Conservation (phyloP, 768 basidiomycete genomes). For the Lactarius vividus region DNA sequence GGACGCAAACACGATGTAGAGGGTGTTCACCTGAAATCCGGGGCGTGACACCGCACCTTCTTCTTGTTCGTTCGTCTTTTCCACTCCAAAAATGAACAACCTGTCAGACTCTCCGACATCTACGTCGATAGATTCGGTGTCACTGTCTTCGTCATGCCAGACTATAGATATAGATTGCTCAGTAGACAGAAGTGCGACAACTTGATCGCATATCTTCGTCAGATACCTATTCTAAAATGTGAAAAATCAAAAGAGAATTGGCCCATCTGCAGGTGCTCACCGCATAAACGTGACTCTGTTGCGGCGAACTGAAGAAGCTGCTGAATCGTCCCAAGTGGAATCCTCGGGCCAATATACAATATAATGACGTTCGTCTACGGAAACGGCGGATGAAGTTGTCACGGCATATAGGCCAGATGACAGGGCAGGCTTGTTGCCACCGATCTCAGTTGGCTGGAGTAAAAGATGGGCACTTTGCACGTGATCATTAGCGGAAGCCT, state of each 20-base stretch:
- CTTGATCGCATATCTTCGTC: slow-evolving; percentile 56
- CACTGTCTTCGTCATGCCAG: slow-evolving; percentile 39
- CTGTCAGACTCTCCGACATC: slow-evolving; percentile 45
- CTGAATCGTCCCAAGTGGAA: slow-evolving; percentile 57
- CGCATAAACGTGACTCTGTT: slow-evolving; percentile 64
- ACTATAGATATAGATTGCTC: slow-evolving; percentile 46
- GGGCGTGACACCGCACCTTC: slow-evolving; percentile 44
- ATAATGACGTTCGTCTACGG: slow-evolving; percentile 36
- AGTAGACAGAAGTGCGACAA: slow-evolving; percentile 48
- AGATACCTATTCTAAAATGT: slow-evolving; percentile 45
- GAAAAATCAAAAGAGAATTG: background rate
- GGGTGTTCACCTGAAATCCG: slow-evolving; percentile 45
- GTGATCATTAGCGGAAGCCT: background rate
- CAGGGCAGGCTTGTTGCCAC: slow-evolving; percentile 32
- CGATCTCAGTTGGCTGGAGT: slow-evolving; percentile 19
- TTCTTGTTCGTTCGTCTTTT: slow-evolving; percentile 54
- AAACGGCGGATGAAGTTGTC: slow-evolving; percentile 16
- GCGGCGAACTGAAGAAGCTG: slow-evolving; percentile 42
- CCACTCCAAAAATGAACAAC: slow-evolving; percentile 52
- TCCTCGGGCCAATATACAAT: slow-evolving; percentile 29
- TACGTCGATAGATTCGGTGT: slow-evolving; percentile 34
- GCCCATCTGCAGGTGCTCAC: slow-evolving; percentile 33
- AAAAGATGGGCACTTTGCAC: slow-evolving; percentile 28
- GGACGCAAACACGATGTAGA: too few relatives aligned
- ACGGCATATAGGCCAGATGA: slow-evolving; percentile 54